Conservation (phyloP, 208 protist species). For the Acanthamoeba castellanii region DNA sequence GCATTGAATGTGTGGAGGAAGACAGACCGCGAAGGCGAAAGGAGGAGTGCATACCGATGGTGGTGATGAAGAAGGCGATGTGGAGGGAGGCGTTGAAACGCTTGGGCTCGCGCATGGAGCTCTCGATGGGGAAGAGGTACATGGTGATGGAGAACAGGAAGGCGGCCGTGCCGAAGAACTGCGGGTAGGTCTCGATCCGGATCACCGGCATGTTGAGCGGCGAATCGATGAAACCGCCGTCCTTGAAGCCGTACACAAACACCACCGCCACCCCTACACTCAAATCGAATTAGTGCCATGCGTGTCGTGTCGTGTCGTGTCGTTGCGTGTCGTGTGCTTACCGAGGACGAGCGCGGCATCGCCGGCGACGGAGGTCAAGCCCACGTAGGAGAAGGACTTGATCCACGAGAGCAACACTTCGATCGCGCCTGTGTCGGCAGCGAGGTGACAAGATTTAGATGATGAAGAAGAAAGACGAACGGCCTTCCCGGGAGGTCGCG, state of each 20-base stretch:
- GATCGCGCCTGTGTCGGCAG: neutral
- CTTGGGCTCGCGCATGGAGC: slow-evolving; percentile 37
- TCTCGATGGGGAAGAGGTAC: slow-evolving; percentile 78
- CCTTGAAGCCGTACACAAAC: slow-evolving; percentile 61
- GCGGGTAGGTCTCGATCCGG: slow-evolving; percentile 42
- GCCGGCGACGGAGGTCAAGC: slow-evolving; percentile 69
- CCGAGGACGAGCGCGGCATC: slow-evolving; percentile 33
- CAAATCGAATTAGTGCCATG: neutral
- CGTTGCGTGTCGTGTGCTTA: neutral
- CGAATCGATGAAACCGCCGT: slow-evolving; percentile 63
- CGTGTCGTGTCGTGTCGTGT: neutral
- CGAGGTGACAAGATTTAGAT: neutral
- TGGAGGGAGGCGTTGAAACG: neutral
- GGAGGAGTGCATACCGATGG: neutral
- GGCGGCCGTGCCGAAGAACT: slow-evolving; percentile 75
- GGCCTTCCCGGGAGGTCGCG: neutral
- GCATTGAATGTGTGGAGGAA: neutral
- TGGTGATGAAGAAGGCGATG: slow-evolving; percentile 58
- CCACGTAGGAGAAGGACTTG: slow-evolving; percentile 50
- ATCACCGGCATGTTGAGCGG: slow-evolving; percentile 36
- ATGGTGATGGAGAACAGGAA: slow-evolving; percentile 82
- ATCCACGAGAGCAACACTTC: slow-evolving; percentile 65
- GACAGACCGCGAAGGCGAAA: neutral
- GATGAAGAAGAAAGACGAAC: neutral
- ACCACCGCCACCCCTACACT: slow-evolving; percentile 11